Conservation (phyloP, 305 asterid species). For the Plantago rigida region DNA sequence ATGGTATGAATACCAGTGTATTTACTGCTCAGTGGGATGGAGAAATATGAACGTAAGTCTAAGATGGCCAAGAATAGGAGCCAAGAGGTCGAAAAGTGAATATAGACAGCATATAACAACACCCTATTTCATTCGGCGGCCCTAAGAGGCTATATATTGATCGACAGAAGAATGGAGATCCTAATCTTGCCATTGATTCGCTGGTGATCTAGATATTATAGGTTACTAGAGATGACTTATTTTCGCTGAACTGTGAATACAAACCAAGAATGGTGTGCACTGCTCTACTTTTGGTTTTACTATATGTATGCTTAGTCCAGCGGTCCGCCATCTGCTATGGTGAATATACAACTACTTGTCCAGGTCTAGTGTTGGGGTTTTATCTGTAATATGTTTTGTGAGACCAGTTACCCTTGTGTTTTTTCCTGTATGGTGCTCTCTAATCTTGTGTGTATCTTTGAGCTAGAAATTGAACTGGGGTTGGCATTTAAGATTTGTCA, state of each 20-base stretch:
- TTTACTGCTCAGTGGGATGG: conserved; percentile 40
- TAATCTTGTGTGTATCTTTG: too few species aligned
- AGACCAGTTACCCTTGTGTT: neutral
- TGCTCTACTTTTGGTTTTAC: conserved; percentile 30
- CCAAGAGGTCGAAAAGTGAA: conserved; percentile 32
- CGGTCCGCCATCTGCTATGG: conserved; percentile 27
- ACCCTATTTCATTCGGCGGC: conserved; percentile 33
- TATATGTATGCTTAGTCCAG: conserved; percentile 29
- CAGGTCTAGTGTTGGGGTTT: conserved; percentile 24
- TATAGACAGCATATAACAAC: conserved; percentile 38
- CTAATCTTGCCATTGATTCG: conserved; percentile 40
- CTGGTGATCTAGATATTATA: conserved; percentile 33
- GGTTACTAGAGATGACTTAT: conserved; percentile 35
- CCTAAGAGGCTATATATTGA: conserved; percentile 29
- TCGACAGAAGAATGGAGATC: conserved; percentile 32
- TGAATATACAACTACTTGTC: conserved; percentile 24
- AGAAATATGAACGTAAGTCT: conserved; percentile 36
- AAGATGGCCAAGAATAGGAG: conserved; percentile 38
- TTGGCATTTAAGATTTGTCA: neutral
- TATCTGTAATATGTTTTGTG: neutral
- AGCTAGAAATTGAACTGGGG: neutral
- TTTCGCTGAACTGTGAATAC: conserved; percentile 58
- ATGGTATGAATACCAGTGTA: conserved; percentile 36
- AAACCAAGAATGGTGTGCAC: conserved; percentile 37
- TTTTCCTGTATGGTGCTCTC: neutral